These are phyloP conservation scores for Leccinum incarnatum DNA, from an alignment of 768 basidiomycete genomes.

Conservation along the genomic window DNA sequence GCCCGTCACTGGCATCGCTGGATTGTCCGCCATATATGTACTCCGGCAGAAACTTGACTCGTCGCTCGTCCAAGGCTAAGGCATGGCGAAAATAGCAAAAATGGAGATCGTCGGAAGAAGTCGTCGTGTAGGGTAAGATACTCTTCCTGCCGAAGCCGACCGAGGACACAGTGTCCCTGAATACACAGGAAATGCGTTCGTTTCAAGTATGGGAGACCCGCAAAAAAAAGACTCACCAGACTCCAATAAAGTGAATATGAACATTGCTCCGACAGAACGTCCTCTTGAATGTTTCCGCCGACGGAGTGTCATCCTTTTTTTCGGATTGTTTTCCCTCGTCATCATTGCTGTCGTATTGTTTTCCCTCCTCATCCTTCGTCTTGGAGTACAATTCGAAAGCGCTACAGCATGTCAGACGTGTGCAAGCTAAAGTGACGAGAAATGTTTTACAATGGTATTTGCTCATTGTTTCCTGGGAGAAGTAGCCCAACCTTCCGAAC, in stretches of 20 bases:
- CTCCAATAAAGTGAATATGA: constrained; percentile 43
- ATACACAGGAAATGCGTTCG: not conserved
- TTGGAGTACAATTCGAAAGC: constrained; percentile 39
- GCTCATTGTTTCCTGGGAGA: constrained; percentile 38
- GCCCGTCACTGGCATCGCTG: constrained; percentile 9
- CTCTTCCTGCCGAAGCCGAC: constrained; percentile 34
- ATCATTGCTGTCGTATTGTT: not conserved
- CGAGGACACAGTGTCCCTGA: constrained; percentile 48
- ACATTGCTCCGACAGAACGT: constrained; percentile 36
- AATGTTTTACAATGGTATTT: constrained; percentile 36
- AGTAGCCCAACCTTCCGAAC: constrained; percentile 38
- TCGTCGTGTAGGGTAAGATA: constrained; percentile 32
- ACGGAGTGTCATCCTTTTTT: constrained; percentile 7
- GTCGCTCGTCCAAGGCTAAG: constrained; percentile 44
- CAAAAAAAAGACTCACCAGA: constrained; percentile 32
- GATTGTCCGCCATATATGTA: constrained; percentile 32
- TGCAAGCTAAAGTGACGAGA: not conserved
- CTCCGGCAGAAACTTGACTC: constrained; percentile 48
- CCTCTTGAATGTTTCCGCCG: constrained; percentile 30
- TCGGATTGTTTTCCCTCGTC: constrained; percentile 11
- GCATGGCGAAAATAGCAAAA: constrained; percentile 46
- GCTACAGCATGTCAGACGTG: constrained; percentile 17
- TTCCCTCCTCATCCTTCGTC: constrained; percentile 3
- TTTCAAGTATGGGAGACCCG: not conserved
- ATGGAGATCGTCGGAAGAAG: constrained; percentile 21